phyloP scores from a whole-genome alignment of 2,329 filamentous ascomycete species.

The Ascochyta lentis region DNA sequence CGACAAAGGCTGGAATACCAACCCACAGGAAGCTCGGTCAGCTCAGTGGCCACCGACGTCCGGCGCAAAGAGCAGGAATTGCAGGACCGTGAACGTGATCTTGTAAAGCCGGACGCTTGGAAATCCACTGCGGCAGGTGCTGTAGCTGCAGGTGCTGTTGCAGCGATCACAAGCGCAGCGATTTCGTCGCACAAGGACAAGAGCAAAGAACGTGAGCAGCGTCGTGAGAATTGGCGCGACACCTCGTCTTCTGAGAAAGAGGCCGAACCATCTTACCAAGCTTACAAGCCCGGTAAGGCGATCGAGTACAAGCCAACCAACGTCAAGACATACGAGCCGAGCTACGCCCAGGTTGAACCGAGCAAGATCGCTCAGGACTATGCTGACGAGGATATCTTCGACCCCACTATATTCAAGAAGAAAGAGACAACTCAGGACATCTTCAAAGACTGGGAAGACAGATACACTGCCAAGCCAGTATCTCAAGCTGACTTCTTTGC shows the following conservation, averaged over 20 bases:
- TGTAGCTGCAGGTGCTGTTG: constrained; percentile 42
- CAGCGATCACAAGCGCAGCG: constrained; percentile 40
- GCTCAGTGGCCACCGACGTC: constrained; percentile 41
- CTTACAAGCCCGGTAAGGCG: constrained; percentile 34
- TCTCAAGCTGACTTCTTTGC: constrained; percentile 58
- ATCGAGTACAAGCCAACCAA: constrained; percentile 29
- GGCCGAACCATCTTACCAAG: constrained; percentile 3
- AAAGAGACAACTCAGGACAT: constrained; percentile 51
- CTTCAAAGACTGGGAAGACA: constrained; percentile 52
- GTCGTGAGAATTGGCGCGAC: constrained; percentile 17
- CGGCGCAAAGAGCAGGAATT: constrained; percentile 45
- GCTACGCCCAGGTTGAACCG: constrained; percentile 44
- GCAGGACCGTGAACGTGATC: constrained; percentile 42
- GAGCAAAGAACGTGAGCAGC: constrained; percentile 19
- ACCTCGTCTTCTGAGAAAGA: constrained; percentile 12
- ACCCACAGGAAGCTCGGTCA: constrained; percentile 37
- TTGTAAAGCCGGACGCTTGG: constrained; percentile 45
- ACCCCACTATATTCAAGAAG: constrained; percentile 55
- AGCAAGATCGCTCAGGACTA: constrained; percentile 44
- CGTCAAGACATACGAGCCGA: constrained; percentile 37
- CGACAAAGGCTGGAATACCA: constrained; percentile 38
- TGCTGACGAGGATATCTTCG: constrained; percentile 55
- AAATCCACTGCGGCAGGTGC: constrained; percentile 47
- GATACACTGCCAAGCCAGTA: constrained; percentile 48
- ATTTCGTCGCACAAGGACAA: constrained; percentile 39